These are phyloP conservation scores for Tulasnella sp. DNA, from an alignment of 768 basidiomycete species.

Conservation along the genomic window DNA sequence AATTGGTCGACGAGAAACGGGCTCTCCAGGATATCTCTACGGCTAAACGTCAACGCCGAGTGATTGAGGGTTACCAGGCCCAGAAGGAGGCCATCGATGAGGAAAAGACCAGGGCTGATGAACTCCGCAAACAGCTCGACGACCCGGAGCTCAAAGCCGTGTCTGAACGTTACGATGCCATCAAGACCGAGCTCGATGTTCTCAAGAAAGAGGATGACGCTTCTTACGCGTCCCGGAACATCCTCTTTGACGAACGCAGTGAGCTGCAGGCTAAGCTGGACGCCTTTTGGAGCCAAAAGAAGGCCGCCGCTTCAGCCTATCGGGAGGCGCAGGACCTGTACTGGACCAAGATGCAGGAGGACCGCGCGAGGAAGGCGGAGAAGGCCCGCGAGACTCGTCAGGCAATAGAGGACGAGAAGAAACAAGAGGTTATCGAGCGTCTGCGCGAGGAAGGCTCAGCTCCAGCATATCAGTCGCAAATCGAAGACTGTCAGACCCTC, in stretches of 20 bases:
- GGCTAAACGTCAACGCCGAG: slow-evolving; percentile 55
- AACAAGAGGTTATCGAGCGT: slow-evolving; percentile 63
- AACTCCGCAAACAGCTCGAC: slow-evolving; percentile 70
- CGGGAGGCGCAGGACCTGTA: slow-evolving; percentile 76
- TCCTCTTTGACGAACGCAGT: slow-evolving; percentile 82
- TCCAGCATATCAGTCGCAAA: slow-evolving; percentile 85
- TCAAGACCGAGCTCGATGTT: slow-evolving; percentile 76
- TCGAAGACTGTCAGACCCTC: slow-evolving; percentile 93
- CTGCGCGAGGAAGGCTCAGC: slow-evolving; percentile 81
- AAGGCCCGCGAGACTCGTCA: slow-evolving; percentile 60
- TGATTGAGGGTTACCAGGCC: slow-evolving; percentile 69
- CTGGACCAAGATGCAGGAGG: slow-evolving; percentile 78
- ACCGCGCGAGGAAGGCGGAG: slow-evolving; percentile 74
- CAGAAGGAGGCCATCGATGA: slow-evolving; percentile 73
- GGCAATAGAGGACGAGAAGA: slow-evolving; percentile 68
- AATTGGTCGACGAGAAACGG: slow-evolving; percentile 90
- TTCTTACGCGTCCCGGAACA: slow-evolving; percentile 63
- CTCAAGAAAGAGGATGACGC: slow-evolving; percentile 82
- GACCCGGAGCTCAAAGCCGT: slow-evolving; percentile 80
- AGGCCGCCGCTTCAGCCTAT: slow-evolving; percentile 56
- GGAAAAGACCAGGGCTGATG: slow-evolving; percentile 63
- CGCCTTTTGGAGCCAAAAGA: slow-evolving; percentile 60
- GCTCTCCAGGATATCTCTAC: slow-evolving; percentile 81
- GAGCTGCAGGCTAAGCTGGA: slow-evolving; percentile 57
- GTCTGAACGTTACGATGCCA: slow-evolving; percentile 66